These are phyloP conservation scores for Malus hybrid DNA, from an alignment of 331 rosid species.

Conservation along the genomic window DNA sequence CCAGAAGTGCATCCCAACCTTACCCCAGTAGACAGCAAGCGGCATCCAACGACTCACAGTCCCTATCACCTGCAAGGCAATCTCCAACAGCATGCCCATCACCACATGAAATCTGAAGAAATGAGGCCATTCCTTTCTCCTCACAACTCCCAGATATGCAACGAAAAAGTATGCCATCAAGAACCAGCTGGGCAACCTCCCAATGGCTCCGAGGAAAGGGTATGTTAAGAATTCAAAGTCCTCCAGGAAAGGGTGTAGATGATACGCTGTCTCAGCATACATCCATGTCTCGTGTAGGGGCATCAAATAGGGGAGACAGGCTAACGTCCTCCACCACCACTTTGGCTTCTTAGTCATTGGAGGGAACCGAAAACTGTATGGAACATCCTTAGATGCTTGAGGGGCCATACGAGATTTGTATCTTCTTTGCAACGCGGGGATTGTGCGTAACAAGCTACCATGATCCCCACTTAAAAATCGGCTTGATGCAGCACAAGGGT, in stretches of 20 bases:
- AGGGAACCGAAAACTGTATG: constrained; percentile 72
- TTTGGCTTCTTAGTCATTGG: constrained; percentile 83
- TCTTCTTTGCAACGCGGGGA: constrained; percentile 44
- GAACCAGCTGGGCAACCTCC: constrained; percentile 87
- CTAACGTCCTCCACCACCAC: constrained; percentile 96
- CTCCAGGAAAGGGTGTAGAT: constrained; percentile 72
- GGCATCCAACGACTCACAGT: constrained; percentile 97
- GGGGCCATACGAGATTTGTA: constrained; percentile 26
- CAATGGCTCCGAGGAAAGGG: constrained; percentile 77
- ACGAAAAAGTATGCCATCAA: constrained; percentile 84
- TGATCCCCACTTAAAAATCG: constrained; percentile 45
- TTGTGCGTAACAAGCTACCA: constrained; percentile 32
- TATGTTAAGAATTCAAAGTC: constrained; percentile 52
- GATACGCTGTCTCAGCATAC: constrained; percentile 91
- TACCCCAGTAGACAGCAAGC: constrained; percentile 66
- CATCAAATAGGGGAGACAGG: constrained; percentile 88
- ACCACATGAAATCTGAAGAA: constrained; percentile 90
- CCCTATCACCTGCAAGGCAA: constrained; percentile 83
- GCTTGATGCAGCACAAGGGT: constrained; percentile 48
- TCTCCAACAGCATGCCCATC: constrained; percentile 89
- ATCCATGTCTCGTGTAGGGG: constrained; percentile 98
- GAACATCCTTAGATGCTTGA: constrained; percentile 73
- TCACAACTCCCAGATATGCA: constrained; percentile 88
- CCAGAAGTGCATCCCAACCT: constrained; percentile 96
- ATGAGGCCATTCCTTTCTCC: constrained; percentile 99